These are phyloP conservation scores for Alectoria sarmentosa DNA, from an alignment of 495 filamentous ascomycete genomes.

Conservation along the genomic window DNA sequence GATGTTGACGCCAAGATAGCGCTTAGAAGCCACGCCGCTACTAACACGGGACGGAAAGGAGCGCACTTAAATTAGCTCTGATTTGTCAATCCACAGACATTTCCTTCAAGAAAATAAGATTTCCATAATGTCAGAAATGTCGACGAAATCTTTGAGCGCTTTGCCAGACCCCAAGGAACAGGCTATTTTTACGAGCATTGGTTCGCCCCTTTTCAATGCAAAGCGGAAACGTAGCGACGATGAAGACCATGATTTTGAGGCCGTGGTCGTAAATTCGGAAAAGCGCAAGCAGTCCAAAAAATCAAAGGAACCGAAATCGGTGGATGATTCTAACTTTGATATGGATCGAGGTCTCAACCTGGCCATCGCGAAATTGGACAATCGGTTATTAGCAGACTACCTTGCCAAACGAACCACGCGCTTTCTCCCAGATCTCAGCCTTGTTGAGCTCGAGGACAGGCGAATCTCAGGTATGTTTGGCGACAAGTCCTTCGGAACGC, in stretches of 20 bases:
- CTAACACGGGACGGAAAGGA: background rate
- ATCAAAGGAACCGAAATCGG: slow-evolving; percentile 37
- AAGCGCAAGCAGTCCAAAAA: slow-evolving; percentile 49
- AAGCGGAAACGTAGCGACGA: slow-evolving; percentile 12
- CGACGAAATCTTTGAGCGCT: background rate
- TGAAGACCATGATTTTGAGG: background rate
- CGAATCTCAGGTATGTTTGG: slow-evolving; percentile 62
- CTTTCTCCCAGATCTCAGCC: slow-evolving; percentile 72
- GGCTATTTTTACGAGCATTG: background rate
- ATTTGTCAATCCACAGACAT: background rate
- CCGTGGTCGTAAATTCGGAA: slow-evolving; percentile 20
- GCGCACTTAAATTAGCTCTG: too few relatives aligned
- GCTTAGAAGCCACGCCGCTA: background rate
- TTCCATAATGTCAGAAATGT: background rate
- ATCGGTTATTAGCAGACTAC: slow-evolving; percentile 75
- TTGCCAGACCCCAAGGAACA: background rate
- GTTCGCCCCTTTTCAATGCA: background rate
- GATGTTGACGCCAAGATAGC: background rate
- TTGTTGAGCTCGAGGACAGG: slow-evolving; percentile 74
- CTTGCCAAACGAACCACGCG: slow-evolving; percentile 67
- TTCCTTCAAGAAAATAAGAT: background rate
- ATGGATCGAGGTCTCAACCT: slow-evolving; percentile 65
- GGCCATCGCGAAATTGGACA: slow-evolving; percentile 75
- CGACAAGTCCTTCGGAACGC: background rate
- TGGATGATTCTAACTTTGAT: slow-evolving; percentile 53